Evolutionary conservation across 352 stramenopile genomes (phyloP).

Genomic region (Phytopythium sindhum): DNA sequence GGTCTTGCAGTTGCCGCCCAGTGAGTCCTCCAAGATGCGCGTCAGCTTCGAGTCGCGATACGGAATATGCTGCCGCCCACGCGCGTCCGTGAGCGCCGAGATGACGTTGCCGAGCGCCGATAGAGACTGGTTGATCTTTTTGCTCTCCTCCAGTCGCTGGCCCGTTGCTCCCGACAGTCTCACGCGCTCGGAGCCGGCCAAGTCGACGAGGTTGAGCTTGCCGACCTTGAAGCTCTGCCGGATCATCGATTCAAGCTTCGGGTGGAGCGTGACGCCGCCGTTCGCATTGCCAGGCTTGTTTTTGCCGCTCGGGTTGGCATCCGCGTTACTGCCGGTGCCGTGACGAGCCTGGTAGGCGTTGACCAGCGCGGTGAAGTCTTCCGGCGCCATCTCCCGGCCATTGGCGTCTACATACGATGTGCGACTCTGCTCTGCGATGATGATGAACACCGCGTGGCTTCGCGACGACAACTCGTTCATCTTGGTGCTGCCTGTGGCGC

Average conservation of each 20-base stretch:
- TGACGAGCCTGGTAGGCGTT: slow-evolving; percentile 68
- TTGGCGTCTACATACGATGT: slow-evolving; percentile 86
- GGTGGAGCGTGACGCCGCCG: slow-evolving; percentile 36
- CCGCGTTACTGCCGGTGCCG: slow-evolving; percentile 12
- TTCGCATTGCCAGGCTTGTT: slow-evolving; percentile 16
- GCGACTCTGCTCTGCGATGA: slow-evolving; percentile 92
- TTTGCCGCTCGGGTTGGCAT: slow-evolving; percentile 11
- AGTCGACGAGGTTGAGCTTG: slow-evolving; percentile 93
- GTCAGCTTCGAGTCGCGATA: slow-evolving; percentile 95
- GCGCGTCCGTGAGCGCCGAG: slow-evolving; percentile 83
- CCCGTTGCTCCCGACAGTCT: slow-evolving; percentile 83
- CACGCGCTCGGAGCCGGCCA: slow-evolving; percentile 90
- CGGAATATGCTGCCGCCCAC: slow-evolving; percentile 88
- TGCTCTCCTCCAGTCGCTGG: slow-evolving; percentile 87
- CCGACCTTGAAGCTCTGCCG: slow-evolving; percentile 93
- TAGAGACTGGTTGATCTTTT: slow-evolving; percentile 93
- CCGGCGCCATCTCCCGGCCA: slow-evolving; percentile 73
- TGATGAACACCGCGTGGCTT: slow-evolving; percentile 93
- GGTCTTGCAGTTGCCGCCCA: slow-evolving; percentile 93
- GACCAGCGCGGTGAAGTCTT: slow-evolving; percentile 85
- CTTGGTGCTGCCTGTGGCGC: slow-evolving; percentile 80
- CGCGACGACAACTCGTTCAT: slow-evolving; percentile 89
- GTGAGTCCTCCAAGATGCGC: slow-evolving; percentile 84
- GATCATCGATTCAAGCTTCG: slow-evolving; percentile 87
- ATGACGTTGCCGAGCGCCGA: slow-evolving; percentile 91